Conservation (phyloP, 129 eudicot species). For the Scalesia atractyloides region DNA sequence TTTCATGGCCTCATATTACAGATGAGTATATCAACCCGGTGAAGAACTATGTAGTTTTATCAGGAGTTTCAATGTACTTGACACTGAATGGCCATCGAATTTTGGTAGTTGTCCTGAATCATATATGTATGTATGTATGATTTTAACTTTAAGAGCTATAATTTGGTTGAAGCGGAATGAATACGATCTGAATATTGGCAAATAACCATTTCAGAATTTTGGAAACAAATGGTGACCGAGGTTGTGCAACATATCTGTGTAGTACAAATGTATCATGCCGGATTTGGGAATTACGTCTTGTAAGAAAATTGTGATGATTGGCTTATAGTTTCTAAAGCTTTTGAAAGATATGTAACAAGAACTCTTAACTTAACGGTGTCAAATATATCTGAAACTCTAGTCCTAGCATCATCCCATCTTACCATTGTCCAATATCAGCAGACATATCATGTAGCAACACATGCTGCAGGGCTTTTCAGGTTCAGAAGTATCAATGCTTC, state of each 20-base stretch:
- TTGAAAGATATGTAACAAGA: too few relatives aligned
- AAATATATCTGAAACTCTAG: not conserved
- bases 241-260: too few relatives aligned
- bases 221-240: too few relatives aligned
- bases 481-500: conserved; percentile 40
- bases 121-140: conserved; percentile 13
- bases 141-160: conserved; percentile 10
- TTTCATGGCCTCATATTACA: conserved; percentile 73
- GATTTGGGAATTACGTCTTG: too few relatives aligned
- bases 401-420: conserved; percentile 57
- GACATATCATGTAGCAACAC: conserved; percentile 45
- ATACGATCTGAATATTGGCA: not conserved
- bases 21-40: conserved; percentile 39
- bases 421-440: conserved; percentile 55
- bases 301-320: too few relatives aligned
- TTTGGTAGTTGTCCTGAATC: conserved; percentile 29
- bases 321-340: too few relatives aligned
- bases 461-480: conserved; percentile 60
- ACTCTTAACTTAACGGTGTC: too few relatives aligned
- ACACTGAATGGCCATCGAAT: conserved; percentile 6
- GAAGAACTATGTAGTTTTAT: not conserved
- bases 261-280: too few relatives aligned
- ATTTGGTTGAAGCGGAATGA: not conserved
- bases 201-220: not conserved
- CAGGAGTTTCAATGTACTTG: conserved; percentile 8